These are phyloP conservation scores for Paramecium caudatum DNA, from an alignment of 73 alveolate species.

Conservation along the genomic window DNA sequence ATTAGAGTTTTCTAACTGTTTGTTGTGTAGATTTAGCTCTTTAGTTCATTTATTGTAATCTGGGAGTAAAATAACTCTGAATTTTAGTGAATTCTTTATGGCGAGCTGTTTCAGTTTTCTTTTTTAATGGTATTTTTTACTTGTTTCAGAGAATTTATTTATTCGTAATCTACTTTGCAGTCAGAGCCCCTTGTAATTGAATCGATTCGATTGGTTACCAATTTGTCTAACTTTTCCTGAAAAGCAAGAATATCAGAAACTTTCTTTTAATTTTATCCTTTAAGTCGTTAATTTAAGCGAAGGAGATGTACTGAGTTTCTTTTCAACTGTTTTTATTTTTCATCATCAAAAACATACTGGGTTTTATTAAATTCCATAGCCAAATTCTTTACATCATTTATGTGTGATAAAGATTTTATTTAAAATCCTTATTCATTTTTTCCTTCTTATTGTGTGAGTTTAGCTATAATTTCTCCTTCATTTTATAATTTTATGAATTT, in stretches of 20 bases:
- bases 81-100: neutral
- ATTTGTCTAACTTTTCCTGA: neutral
- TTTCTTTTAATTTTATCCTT: neutral
- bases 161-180: neutral
- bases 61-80: neutral
- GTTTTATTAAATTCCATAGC: constrained; percentile 3
- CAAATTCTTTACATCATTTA: constrained; percentile 40
- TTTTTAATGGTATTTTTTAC: neutral
- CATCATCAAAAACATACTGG: neutral
- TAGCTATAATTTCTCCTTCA: constrained; percentile 45
- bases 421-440: constrained; percentile 25
- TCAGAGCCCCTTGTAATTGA: constrained; percentile 10
- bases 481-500: constrained; percentile 43
- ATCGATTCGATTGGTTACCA: constrained; percentile 15
- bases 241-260: neutral
- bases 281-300: neutral
- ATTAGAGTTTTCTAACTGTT: neutral
- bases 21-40: constrained; percentile 1
- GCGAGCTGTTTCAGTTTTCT: constrained; percentile 27
- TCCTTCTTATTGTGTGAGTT: constrained; percentile 18
- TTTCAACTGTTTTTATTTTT: neutral
- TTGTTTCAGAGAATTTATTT: neutral
- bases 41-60: neutral
- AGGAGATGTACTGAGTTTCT: neutral
- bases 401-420: neutral